Evolutionary conservation across 2,329 filamentous ascomycete genomes (phyloP).

Genomic region (Paecilomyces fulvus): DNA sequence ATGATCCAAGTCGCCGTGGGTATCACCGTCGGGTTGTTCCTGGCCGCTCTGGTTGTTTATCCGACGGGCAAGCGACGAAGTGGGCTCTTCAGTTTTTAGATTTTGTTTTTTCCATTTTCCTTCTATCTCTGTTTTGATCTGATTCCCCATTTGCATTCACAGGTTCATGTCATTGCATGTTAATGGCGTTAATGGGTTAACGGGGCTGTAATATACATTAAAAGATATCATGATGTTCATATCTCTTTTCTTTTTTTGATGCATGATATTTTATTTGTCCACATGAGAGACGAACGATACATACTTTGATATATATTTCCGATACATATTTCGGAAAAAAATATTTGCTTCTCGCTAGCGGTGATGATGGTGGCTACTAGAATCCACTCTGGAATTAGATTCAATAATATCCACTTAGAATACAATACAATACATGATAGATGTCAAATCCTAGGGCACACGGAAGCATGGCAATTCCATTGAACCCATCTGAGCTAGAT

Average conservation of each 20-base stretch:
- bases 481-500: too few relatives aligned
- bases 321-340: background rate
- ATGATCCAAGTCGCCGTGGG: constrained; percentile 42
- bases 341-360: background rate
- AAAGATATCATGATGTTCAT: background rate
- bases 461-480: too few relatives aligned
- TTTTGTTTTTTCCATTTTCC: background rate
- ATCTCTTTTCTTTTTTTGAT: background rate
- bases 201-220: background rate
- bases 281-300: background rate
- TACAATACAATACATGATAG: too few relatives aligned
- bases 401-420: too few relatives aligned
- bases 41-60: constrained; percentile 40
- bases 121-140: background rate
- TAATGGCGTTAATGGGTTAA: background rate
- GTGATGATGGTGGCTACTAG: background rate
- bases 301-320: too few relatives aligned
- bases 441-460: too few relatives aligned
- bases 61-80: constrained; percentile 39
- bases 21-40: constrained; percentile 39
- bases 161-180: background rate
- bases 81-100: constrained; percentile 37
- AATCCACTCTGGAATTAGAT: too few relatives aligned
- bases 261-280: background rate
- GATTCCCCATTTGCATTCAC: background rate